A percentile compares a stretch with the other conserved stretches of the same genome.
These are phyloP conservation scores for Platanus orientalis DNA, from an alignment of 164 flowering plant genomes.

Conservation along the genomic window DNA sequence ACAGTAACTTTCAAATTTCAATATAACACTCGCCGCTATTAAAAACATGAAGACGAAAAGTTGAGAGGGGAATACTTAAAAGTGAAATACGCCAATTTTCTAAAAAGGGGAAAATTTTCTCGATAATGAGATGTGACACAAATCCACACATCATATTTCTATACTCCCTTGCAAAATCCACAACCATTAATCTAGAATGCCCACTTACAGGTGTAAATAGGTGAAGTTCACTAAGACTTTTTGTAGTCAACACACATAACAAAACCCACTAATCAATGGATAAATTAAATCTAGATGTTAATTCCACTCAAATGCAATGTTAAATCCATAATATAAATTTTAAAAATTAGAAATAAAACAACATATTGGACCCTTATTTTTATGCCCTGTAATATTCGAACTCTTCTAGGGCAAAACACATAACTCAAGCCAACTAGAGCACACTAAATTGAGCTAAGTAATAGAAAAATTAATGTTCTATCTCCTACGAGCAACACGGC, in stretches of 20 bases:
- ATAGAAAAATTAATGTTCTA: background rate
- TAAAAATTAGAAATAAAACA: background rate
- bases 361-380: too few relatives aligned
- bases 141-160: too few relatives aligned
- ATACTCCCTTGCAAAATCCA: background rate
- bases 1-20: background rate
- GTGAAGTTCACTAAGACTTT: too few relatives aligned
- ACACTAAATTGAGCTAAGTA: background rate
- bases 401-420: background rate
- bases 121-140: too few relatives aligned
- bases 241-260: background rate
- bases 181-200: background rate
- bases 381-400: background rate
- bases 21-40: too few relatives aligned
- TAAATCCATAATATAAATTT: background rate
- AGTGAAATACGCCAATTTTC: background rate
- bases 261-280: background rate
- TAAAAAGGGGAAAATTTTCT: too few relatives aligned
- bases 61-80: too few relatives aligned
- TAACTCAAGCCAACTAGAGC: background rate
- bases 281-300: background rate
- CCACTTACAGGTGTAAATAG: background rate
- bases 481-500: background rate
- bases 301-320: background rate
- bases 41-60: too few relatives aligned